A percentile compares a stretch with the other conserved stretches of the same genome.
These are phyloP conservation scores for Aegilops tauschii DNA, from an alignment of 176 grass and related monocot genomes.

Conservation along the genomic window DNA sequence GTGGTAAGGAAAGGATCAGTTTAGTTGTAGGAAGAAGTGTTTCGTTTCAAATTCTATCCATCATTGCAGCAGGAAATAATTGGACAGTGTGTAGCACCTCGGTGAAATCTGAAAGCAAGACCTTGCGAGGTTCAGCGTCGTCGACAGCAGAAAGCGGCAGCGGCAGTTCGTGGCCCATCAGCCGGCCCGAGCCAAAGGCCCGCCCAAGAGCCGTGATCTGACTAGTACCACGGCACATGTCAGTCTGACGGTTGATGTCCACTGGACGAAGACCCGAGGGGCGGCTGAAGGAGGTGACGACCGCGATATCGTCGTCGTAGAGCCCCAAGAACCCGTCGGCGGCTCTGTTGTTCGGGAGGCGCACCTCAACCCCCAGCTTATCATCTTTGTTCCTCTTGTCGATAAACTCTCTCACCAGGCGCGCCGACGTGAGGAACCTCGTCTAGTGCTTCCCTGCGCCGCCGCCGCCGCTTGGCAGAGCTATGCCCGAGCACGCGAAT, in stretches of 20 bases:
- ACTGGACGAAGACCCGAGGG: too few species aligned
- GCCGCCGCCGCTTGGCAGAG: not conserved
- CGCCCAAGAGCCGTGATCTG: not conserved
- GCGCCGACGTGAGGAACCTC: constrained; percentile 30
- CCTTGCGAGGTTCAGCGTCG: not conserved
- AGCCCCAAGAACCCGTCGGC: constrained; percentile 12
- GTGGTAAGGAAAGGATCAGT: too few species aligned
- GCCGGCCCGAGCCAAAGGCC: not conserved
- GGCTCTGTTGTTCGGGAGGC: not conserved
- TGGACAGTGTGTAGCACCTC: not conserved
- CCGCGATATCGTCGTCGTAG: not conserved
- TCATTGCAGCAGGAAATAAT: not conserved
- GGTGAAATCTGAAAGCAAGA: not conserved
- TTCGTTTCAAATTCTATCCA: too few species aligned
- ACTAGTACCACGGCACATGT: not conserved
- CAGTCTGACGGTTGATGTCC: too few species aligned
- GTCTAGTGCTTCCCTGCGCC: not conserved
- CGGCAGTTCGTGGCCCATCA: not conserved
- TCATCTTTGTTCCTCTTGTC: constrained; percentile 14
- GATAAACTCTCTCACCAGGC: not conserved
- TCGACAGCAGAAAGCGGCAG: not conserved
- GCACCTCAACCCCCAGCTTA: constrained; percentile 9
- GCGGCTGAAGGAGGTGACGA: not conserved
- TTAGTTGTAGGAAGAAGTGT: too few species aligned
- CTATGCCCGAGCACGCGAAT: not conserved